These are phyloP conservation scores for Termitomyces sp. DNA, from an alignment of 768 basidiomycete species.

Conservation along the genomic window DNA sequence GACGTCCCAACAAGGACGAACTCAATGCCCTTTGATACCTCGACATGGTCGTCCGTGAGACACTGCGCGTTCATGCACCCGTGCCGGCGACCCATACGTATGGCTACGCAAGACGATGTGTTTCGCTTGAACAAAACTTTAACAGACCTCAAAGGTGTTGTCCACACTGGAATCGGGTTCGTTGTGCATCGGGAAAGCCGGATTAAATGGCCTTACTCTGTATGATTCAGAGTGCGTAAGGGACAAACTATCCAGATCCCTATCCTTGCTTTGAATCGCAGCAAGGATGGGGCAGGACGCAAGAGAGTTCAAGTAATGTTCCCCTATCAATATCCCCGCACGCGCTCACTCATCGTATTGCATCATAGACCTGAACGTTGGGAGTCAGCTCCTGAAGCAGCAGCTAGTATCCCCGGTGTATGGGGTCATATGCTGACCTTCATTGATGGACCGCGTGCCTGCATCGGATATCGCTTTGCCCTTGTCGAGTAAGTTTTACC, in stretches of 20 bases:
- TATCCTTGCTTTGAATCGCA: slow-evolving; percentile 47
- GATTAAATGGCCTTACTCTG: no score
- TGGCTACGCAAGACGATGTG: slow-evolving; percentile 46
- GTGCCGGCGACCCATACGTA: slow-evolving; percentile 35
- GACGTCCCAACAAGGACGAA: slow-evolving; percentile 63
- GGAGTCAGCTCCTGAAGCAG: slow-evolving; percentile 39
- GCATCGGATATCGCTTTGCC: slow-evolving; percentile 64
- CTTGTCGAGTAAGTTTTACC: slow-evolving; percentile 37
- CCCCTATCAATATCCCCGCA: not conserved
- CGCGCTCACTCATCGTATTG: slow-evolving; percentile 14
- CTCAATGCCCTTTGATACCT: slow-evolving; percentile 63
- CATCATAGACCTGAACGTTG: slow-evolving; percentile 58
- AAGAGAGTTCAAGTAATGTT: slow-evolving; percentile 48
- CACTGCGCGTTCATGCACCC: slow-evolving; percentile 50
- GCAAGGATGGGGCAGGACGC: slow-evolving; percentile 58
- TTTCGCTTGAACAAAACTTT: slow-evolving; percentile 45
- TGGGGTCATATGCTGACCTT: slow-evolving; percentile 59
- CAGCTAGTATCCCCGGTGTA: slow-evolving; percentile 46
- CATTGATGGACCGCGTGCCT: slow-evolving; percentile 57
- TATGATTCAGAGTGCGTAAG: slow-evolving; percentile 27
- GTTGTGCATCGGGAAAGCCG: not conserved
- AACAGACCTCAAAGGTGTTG: slow-evolving; percentile 35
- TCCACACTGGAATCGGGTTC: slow-evolving; percentile 34
- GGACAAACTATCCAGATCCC: slow-evolving; percentile 44
- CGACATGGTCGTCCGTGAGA: slow-evolving; percentile 60